Base-by-base conservation (phyloP, 140 eudicot species). In the Flaveria floridana region DNA sequence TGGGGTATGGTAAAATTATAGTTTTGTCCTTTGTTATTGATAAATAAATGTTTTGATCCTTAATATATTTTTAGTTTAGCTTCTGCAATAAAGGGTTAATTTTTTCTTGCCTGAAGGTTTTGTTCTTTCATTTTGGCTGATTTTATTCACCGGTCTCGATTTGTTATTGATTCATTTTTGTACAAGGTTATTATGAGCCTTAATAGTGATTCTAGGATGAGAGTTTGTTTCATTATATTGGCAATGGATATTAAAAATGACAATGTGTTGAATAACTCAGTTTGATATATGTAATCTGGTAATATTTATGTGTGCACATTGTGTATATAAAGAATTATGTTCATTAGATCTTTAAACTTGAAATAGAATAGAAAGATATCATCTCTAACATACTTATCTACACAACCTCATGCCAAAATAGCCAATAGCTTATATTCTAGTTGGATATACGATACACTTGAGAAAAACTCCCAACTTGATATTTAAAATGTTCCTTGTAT, bases 181-280 rank as follows among this genome's bases (percentile, higher is more conserved):
- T 34, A 0, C 7, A 34, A 34, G 41, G 65, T 20, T 21, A 57
- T 19, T 57, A 57, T 57, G 34, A 57, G 37, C 30, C 65, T 20
- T 57, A 19, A 20, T 57, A 8, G 37, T 57, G 65, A 57, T 57
- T 57, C 65, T 57, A 21, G 65, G 65, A 57, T 11, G 65, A 14
- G 6, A 9, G 30, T 57, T 57, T 19, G 65, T 25, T 59, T 59
- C 39, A 20, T 21, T 7, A 59, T 59, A 20, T 23, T 59, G 65
- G 65, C 65, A 9, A 21, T 21, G 34, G 65, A 57, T 57, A 21
- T 9, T 10, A 2, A 23, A 57, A 57, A 57, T 57, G 65, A 10
- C 26, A 23, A 21, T 59, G 39, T 59, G 25, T 59, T 20, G 6
- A 59, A 1, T 34, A 59, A 26, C 6, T 59, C 5, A 11, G 65